Evolutionary conservation across 106 monocot species (phyloP).

Genomic region (Vanilla planifolia): DNA sequence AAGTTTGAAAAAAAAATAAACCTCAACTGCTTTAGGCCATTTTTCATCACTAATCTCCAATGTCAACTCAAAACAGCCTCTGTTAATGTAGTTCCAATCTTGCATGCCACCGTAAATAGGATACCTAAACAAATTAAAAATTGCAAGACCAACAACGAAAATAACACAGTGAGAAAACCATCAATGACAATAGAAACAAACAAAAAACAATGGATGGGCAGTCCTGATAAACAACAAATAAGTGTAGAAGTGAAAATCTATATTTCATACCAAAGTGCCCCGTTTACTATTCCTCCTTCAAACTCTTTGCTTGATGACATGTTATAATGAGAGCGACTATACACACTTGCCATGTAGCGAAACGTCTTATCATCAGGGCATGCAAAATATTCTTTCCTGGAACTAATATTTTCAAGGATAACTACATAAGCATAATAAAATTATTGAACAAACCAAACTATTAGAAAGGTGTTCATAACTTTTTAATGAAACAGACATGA

Average conservation of each 20-base stretch:
- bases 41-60: constrained; percentile 91
- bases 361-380: constrained; percentile 95
- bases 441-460: constrained; percentile 1
- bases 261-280: constrained; percentile 69
- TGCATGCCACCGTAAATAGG: constrained; percentile 99
- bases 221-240: background rate
- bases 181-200: background rate
- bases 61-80: constrained; percentile 95
- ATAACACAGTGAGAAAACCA: background rate
- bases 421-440: background rate
- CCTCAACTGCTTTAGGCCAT: constrained; percentile 95
- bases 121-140: constrained; percentile 48
- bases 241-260: background rate
- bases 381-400: constrained; percentile 74
- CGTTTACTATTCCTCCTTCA: constrained; percentile 89
- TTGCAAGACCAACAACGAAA: background rate
- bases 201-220: background rate
- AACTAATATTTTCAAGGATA: constrained; percentile 13
- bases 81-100: constrained; percentile 98
- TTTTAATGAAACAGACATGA: background rate
- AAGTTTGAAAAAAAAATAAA: too few species aligned
- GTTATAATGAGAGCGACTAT: constrained; percentile 81
- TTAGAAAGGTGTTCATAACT: background rate
- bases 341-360: constrained; percentile 75
- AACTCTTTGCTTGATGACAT: constrained; percentile 94